Evolutionary conservation across 257 asterid genomes (phyloP).

Genomic region (Solanum medicagineum): DNA sequence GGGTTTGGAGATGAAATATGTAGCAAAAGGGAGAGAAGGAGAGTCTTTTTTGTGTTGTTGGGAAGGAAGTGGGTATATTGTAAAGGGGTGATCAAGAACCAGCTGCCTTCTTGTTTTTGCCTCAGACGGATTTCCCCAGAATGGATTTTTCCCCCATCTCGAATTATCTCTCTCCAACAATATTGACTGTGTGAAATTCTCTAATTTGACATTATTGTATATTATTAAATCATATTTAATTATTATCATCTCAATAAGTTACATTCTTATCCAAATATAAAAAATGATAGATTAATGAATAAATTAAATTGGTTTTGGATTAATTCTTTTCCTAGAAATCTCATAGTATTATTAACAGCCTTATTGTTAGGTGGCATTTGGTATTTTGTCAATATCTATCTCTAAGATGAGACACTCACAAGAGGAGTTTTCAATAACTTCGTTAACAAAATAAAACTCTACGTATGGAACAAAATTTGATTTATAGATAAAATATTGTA

Average conservation of each 20-base stretch:
- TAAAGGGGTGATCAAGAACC: constrained; percentile 27
- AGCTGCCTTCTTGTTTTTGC: constrained; percentile 19
- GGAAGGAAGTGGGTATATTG: not conserved
- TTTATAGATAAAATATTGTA: not conserved
- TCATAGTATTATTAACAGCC: not conserved
- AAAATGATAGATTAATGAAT: not conserved
- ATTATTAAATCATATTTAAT: not conserved
- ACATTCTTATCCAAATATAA: too few species aligned
- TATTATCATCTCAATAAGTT: not conserved
- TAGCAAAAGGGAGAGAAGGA: constrained; percentile 4
- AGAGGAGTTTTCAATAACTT: not conserved
- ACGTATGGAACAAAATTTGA: not conserved
- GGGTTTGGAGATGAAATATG: constrained; percentile 15
- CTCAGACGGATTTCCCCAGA: constrained; percentile 31
- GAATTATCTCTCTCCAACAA: not conserved
- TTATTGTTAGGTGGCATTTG: not conserved
- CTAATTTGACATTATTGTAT: not conserved
- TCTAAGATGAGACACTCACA: not conserved
- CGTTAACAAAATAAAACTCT: not conserved
- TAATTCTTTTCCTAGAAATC: not conserved
- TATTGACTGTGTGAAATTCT: not conserved
- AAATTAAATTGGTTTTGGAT: not conserved
- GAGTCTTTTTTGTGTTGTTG: not conserved
- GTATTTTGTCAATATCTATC: not conserved
- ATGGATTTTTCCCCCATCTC: not conserved